Base-by-base conservation (phyloP, 805 yeast genomes). In the Saccharomycopsis guyanensis region DNA sequence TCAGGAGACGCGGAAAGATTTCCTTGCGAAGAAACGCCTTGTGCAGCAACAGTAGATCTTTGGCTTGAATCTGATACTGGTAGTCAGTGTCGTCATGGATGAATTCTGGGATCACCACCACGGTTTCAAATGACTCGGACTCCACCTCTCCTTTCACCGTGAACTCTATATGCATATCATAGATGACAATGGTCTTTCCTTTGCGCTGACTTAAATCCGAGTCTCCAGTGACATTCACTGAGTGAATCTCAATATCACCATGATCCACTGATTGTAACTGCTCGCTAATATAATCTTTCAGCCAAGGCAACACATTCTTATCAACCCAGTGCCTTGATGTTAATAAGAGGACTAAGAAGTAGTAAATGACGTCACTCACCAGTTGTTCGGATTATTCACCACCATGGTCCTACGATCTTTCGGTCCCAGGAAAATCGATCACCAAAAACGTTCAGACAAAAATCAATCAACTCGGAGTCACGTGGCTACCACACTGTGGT, bases 161-260 rank as follows among this genome's bases (percentile, higher is more conserved):
- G 48, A 84, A 69, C 52, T 66, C 69, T 40, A 84, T 60, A 38
- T 66, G 66, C 70, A 84, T 59, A 58, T 85, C 94, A 57, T 75
- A 84, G 42, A 84, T 80, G 58, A 91, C 83, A 56, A 78, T 74
- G 22, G 81, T 86, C 62, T 79, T 82, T 6, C 91, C 91, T 63
- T 85, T 85, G 66, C 94, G 75, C 62, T 85, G 91, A 19, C 86
- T 80, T 12, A 85, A 89, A 56, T 84, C 85, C 56, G 93, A 82
- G 60, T 85, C 93, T 19, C 94, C 94, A 4, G 68, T 65, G 3
- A 81, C 65, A 2, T 69, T 57, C 16, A 63, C 63, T 38, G 80
- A 6, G 20, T 18, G 18, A 15, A 33, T 33, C 20, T 15, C 18
- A 8, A 33, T 15, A 15, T 33, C 20, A 5, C 10, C 19, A 33